A percentile compares a stretch with the other conserved stretches of the same genome.
Conservation (phyloP, 208 protist genomes). For the Leishmania mexicana region DNA sequence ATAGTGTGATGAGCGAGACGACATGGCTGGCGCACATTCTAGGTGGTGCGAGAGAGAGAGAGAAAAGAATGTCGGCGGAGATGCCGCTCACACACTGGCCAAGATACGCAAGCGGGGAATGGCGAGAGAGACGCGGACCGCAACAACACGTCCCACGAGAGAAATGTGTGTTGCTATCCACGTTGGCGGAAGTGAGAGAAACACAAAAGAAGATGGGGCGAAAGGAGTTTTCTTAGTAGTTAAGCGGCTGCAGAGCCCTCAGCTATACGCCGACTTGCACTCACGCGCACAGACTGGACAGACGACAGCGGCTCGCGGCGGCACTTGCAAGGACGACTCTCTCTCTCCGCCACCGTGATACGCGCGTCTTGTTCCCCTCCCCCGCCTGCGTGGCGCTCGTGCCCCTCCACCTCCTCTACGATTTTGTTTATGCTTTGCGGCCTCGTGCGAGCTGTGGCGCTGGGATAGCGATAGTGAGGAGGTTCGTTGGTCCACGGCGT, state of each 20-base stretch:
- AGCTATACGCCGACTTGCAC: not conserved
- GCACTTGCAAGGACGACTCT: not conserved
- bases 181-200: not conserved
- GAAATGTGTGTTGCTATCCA: not conserved
- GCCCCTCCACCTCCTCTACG: not conserved
- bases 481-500: not conserved
- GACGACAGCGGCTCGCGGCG: not conserved
- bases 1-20: conserved; percentile 56
- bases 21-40: conserved; percentile 36
- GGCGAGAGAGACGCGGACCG: not conserved
- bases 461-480: not conserved
- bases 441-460: not conserved
- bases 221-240: not conserved
- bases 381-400: not conserved
- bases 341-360: not conserved
- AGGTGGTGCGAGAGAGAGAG: not conserved
- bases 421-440: not conserved
- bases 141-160: not conserved
- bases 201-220: not conserved
- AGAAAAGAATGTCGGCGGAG: not conserved
- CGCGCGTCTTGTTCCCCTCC: not conserved
- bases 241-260: not conserved
- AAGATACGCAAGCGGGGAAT: not conserved
- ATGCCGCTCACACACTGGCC: not conserved
- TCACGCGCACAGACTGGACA: not conserved